Base-by-base conservation (phyloP, 768 basidiomycete genomes). In the Tylopilus vinaceipallidus region DNA sequence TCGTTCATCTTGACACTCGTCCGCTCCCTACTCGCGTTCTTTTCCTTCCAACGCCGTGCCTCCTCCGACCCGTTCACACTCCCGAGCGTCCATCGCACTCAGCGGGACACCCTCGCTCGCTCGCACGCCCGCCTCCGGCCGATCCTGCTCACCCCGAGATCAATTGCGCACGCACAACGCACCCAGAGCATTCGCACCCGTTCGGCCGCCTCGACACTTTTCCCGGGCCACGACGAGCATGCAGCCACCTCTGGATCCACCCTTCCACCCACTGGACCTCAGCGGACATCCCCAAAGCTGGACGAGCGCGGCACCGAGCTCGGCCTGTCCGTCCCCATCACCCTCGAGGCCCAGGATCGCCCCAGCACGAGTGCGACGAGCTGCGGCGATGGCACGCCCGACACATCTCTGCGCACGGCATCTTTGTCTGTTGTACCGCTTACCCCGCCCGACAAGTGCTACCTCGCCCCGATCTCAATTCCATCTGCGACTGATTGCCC, bases 1-100 rank as follows among this genome's bases (percentile, higher is more conserved):
- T 53, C 58, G 38, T 55, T 58, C 52, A 32, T 65, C 41, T 46
- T 55, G 47, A 63, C 61, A 36, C 66, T 66, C 58, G 63, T 61
- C 46, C 64, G 45, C 36, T 68, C 66, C 11, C 39, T 65, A 14
- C 22, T 56, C 55, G 52, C 55, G 0, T 49, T 66, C 50, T 61
- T 66, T 42, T 55, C 49, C 3, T 37, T 41, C 23, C n/a, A n/a
- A n/a, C 47, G 45, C 19, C 53, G 54, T 33, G 55, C 52, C 35
- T 19, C 63, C 0, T 20, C 52, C 8, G 52, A 59, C n/a, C 45
- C 61, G 0, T 42, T 57, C 24, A 2, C 50, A 4, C 59, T 55
- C 17, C 55, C 58, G 0, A 39, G 22, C 4, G 38, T 40, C 42
- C 35, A 26, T 26, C 47, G 33, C 42, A 29, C 45, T 0, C 47